These are phyloP conservation scores for Sphaerosporella brunnea DNA, from an alignment of 495 filamentous ascomycete species.

Conservation along the genomic window DNA sequence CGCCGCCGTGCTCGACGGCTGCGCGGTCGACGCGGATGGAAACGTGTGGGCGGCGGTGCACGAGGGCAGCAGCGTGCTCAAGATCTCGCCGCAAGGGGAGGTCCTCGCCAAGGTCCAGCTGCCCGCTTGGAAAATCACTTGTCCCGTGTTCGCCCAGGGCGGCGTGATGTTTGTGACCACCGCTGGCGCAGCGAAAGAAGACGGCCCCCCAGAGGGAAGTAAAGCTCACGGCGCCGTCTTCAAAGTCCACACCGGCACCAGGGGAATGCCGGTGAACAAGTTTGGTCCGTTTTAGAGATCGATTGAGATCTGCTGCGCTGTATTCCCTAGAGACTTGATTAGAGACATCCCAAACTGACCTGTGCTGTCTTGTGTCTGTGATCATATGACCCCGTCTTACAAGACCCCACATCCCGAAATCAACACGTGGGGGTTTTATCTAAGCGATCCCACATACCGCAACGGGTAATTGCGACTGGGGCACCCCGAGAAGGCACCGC, in stretches of 20 bases:
- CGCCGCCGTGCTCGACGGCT: slow-evolving; percentile 54
- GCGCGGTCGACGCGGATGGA: slow-evolving; percentile 52
- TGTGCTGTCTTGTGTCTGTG: no score
- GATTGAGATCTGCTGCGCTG: slow-evolving; percentile 8
- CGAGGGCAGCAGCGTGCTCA: slow-evolving; percentile 48
- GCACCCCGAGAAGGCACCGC: no score
- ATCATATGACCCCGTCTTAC: no score
- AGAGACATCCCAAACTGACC: no score
- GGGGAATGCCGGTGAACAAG: slow-evolving; percentile 26
- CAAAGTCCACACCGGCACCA: slow-evolving; percentile 47
- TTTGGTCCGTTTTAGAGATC: slow-evolving; percentile 2
- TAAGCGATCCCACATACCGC: no score
- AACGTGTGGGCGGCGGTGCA: slow-evolving; percentile 66
- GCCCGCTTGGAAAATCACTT: slow-evolving; percentile 47
- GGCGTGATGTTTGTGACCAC: slow-evolving; percentile 62
- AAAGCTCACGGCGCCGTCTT: slow-evolving; percentile 49
- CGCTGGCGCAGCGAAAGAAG: slow-evolving; percentile 38
- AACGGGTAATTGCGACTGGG: no score
- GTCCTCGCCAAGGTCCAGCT: slow-evolving; percentile 48
- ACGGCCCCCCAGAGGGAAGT: slow-evolving; percentile 40
- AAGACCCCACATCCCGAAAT: no score
- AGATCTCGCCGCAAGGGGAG: slow-evolving; percentile 45
- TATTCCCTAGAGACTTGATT: no score
- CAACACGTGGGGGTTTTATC: no score
- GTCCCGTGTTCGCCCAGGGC: slow-evolving; percentile 52